Evolutionary conservation across 352 stramenopile genomes (phyloP).

Genomic region (Globisporangium cystogenes): DNA sequence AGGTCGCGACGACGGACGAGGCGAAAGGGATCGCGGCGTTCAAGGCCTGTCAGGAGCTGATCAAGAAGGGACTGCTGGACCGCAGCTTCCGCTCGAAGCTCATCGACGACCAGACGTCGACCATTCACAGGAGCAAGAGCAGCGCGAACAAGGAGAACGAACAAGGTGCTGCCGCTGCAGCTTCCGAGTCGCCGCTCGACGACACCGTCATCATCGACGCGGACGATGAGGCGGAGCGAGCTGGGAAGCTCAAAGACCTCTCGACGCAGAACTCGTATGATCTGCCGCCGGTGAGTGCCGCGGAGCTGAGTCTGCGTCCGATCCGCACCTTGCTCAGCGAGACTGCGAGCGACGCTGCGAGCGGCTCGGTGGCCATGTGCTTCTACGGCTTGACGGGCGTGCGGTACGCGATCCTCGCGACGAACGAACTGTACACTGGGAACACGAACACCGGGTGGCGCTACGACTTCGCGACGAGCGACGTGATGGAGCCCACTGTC

Average conservation of each 20-base stretch:
- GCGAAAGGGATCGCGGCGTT: slow-evolving; percentile 82
- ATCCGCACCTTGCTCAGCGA: slow-evolving; percentile 44
- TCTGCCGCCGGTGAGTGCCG: slow-evolving; percentile 69
- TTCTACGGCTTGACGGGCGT: slow-evolving; percentile 72
- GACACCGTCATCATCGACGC: slow-evolving; percentile 27
- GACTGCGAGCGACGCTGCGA: slow-evolving; percentile 2
- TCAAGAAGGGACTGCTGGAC: slow-evolving; percentile 68
- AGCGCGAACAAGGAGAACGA: background rate
- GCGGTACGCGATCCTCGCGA: slow-evolving; percentile 69
- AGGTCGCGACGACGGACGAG: slow-evolving; percentile 49
- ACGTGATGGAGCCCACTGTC: slow-evolving; percentile 62
- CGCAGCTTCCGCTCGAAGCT: slow-evolving; percentile 67
- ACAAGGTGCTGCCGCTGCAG: background rate
- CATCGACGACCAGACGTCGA: slow-evolving; percentile 37
- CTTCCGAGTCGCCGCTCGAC: slow-evolving; percentile 7
- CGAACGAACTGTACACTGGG: slow-evolving; percentile 73
- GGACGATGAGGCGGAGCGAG: slow-evolving; percentile 6
- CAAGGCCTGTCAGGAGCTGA: slow-evolving; percentile 67
- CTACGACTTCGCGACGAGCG: slow-evolving; percentile 77
- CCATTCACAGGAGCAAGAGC: slow-evolving; percentile 26
- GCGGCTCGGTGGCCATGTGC: slow-evolving; percentile 53
- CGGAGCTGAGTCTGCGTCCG: slow-evolving; percentile 57
- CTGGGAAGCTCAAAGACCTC: slow-evolving; percentile 46
- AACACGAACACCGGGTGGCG: slow-evolving; percentile 77
- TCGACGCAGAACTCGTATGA: slow-evolving; percentile 84